Conservation (phyloP, 768 basidiomycete species). For the Fistulinella prunicolor region DNA sequence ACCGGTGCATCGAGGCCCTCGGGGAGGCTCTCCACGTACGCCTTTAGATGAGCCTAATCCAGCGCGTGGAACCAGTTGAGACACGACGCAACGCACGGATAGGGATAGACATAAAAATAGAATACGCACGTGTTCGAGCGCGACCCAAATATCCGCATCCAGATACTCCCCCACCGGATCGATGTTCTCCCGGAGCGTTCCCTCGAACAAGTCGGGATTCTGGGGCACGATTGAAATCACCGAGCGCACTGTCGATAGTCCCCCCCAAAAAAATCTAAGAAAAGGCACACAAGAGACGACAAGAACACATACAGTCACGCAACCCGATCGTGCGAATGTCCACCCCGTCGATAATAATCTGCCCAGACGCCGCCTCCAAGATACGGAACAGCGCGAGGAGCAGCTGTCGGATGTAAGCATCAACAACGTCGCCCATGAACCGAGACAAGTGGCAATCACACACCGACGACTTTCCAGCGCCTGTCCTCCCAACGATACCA, state of each 20-base stretch:
- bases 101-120: neutral
- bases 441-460: neutral
- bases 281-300: too few species aligned
- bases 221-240: slow-evolving; percentile 87
- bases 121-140: slow-evolving; percentile 59
- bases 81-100: neutral
- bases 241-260: slow-evolving; percentile 54
- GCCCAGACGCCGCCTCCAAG: slow-evolving; percentile 65
- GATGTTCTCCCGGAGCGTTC: slow-evolving; percentile 80
- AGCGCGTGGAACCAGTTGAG: neutral
- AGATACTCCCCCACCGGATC: slow-evolving; percentile 75
- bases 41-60: slow-evolving; percentile 59
- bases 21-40: slow-evolving; percentile 62
- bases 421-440: neutral
- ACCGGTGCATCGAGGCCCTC: slow-evolving; percentile 72
- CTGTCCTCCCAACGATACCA: slow-evolving; percentile 86
- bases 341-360: slow-evolving; percentile 69
- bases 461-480: slow-evolving; percentile 76
- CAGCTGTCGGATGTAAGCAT: slow-evolving; percentile 35
- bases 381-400: slow-evolving; percentile 75
- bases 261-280: too few species aligned
- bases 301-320: slow-evolving; percentile 41
- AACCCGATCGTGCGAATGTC: slow-evolving; percentile 77
- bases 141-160: slow-evolving; percentile 85
- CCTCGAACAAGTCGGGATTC: slow-evolving; percentile 66